Base-by-base conservation (phyloP, 108 stramenopile genomes). In the Discostella stelligeroides region DNA sequence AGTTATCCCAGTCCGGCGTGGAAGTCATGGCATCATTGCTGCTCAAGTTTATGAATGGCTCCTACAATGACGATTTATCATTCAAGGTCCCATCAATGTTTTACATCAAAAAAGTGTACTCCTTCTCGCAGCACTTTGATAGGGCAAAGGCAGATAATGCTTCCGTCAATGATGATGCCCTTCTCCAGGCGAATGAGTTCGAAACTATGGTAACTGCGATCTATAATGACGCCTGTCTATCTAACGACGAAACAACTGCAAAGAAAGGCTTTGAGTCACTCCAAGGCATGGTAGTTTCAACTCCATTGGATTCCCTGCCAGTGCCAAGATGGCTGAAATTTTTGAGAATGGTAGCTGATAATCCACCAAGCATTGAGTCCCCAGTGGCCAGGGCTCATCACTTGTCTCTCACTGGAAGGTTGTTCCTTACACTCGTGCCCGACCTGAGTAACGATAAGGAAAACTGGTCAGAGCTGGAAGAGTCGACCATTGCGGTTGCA, bases 31-130 rank as follows among this genome's bases (percentile, higher is more conserved):
- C 84, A 41, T 62, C 75, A 20, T 71, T 92, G 20, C 69, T 92
- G 30, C 77, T 87, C 54, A 87, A 80, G 34, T 88, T 82, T 42
- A 70, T 88, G 6, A 60, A 83, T 34, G 92, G 88, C 11, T 71
- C 81, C 1, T 92, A 88, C 61, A 74, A 90, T 34, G 41, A 59
- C 27, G 92, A 92, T 62, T 51, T 77, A 5, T 75, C 86, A 0
- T 74, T 86, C 10, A 69, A 79, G 20, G 63, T 88, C 15, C 88
- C 89, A 11, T 82, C 92, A 15, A 85, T 89, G 83, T 55, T 84
- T n/a, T 92, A 87, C 63, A 65, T 92, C 17, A 89, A 87, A 55
- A 88, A 86, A 21, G 73, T 86, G 0, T 90, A 87, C 57, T 74
- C 74, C 4, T 84, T 83, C 60, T 85, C 54, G 66, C 79, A 76